Conservation (phyloP, 1,284 basidiomycete genomes). For the Apiotrichum veenhuisii region DNA sequence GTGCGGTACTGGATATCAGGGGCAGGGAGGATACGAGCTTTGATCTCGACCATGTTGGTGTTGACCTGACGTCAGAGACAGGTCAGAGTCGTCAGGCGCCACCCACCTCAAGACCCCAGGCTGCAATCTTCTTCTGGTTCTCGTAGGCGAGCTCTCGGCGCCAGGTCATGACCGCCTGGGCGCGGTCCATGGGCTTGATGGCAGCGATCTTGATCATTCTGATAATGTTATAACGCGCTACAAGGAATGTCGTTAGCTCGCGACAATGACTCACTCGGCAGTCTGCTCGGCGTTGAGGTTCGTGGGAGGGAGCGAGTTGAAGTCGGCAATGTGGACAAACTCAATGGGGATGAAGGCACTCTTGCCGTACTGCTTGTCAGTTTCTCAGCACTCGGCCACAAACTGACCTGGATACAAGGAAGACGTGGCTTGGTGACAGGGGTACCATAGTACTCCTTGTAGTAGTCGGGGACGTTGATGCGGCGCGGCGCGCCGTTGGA, state of each 20-base stretch:
- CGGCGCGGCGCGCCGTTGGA: constrained; percentile 26
- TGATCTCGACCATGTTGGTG: constrained; percentile 35
- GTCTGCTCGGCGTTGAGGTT: constrained; percentile 39
- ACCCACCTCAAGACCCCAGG: constrained; percentile 47
- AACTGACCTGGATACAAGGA: constrained; percentile 42
- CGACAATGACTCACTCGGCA: constrained; percentile 28
- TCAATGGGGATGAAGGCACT: constrained; percentile 40
- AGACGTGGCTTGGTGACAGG: constrained; percentile 34
- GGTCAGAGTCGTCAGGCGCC: not conserved
- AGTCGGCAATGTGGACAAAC: constrained; percentile 38
- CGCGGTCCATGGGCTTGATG: constrained; percentile 34
- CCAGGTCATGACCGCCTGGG: constrained; percentile 26
- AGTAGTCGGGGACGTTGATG: constrained; percentile 45
- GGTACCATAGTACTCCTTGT: constrained; percentile 29
- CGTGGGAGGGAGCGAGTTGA: constrained; percentile 41
- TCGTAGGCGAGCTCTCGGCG: constrained; percentile 34
- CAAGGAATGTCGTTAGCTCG: no score
- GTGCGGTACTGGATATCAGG: constrained; percentile 39
- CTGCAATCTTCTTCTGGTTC: constrained; percentile 33
- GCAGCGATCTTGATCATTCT: constrained; percentile 49
- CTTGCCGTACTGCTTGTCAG: constrained; percentile 34
- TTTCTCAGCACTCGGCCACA: not conserved
- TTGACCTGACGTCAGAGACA: constrained; percentile 30
- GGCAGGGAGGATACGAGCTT: constrained; percentile 44
- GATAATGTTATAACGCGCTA: no score